Conservation (phyloP, 305 asterid genomes). For the Solanum chacoense region DNA sequence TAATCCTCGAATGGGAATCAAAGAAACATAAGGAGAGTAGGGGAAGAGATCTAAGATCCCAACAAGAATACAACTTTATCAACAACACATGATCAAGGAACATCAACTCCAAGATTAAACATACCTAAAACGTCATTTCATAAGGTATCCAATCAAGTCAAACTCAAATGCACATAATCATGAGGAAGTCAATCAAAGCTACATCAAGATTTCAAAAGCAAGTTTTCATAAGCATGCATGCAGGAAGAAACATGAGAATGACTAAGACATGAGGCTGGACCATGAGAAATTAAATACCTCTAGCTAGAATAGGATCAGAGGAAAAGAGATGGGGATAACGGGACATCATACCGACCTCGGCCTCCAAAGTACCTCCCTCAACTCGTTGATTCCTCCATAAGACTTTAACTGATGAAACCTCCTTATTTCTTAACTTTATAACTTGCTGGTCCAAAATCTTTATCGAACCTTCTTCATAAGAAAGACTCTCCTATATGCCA, state of each 20-base stretch:
- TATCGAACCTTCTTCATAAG: no score
- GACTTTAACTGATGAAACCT: no score
- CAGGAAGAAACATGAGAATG: not conserved
- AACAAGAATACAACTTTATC: not conserved
- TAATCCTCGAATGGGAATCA: not conserved
- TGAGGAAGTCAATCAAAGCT: not conserved
- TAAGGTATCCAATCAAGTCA: not conserved
- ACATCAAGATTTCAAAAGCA: no score
- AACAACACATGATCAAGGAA: not conserved
- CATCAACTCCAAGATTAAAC: not conserved
- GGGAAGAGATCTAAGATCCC: not conserved
- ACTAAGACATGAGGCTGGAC: not conserved
- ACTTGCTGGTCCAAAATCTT: no score
- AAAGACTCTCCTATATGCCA: no score
- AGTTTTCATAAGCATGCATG: not conserved
- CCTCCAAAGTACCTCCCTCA: not conserved
- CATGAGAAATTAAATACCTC: not conserved
- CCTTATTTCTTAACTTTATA: no score
- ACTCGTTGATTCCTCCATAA: not conserved
- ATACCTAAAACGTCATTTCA: not conserved
- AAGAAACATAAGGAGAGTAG: not conserved
- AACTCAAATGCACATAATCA: not conserved
- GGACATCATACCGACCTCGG: not conserved
- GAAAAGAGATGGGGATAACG: not conserved
- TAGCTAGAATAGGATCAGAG: not conserved